Evolutionary conservation across 352 stramenopile genomes (phyloP).

Genomic region (Globisporangium yorkense): DNA sequence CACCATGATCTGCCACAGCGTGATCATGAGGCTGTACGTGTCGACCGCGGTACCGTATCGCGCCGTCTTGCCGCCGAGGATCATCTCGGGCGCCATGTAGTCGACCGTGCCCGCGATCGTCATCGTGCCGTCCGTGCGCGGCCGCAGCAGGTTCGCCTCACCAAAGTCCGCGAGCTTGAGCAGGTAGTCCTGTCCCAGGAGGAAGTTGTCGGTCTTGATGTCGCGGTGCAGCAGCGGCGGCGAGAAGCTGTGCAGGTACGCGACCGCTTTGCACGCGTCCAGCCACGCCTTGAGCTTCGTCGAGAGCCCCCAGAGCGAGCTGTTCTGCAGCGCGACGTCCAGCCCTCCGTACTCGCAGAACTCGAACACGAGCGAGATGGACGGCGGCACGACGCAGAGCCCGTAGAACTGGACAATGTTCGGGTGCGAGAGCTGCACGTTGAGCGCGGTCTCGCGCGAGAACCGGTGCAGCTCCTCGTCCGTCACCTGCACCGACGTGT

Average conservation of each 20-base stretch:
- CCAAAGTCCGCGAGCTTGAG: slow-evolving; percentile 84
- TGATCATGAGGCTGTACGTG: slow-evolving; percentile 86
- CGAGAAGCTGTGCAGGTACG: slow-evolving; percentile 82
- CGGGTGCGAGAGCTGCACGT: slow-evolving; percentile 76
- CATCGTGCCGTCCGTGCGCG: slow-evolving; percentile 75
- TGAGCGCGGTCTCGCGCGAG: slow-evolving; percentile 74
- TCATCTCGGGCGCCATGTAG: slow-evolving; percentile 86
- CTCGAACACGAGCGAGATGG: slow-evolving; percentile 84
- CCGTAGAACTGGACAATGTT: slow-evolving; percentile 83
- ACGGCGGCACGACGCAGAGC: slow-evolving; percentile 75
- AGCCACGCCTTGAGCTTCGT: slow-evolving; percentile 81
- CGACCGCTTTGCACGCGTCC: slow-evolving; percentile 74
- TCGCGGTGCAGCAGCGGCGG: slow-evolving; percentile 75
- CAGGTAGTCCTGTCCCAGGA: slow-evolving; percentile 71
- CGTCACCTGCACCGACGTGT: slow-evolving; percentile 78
- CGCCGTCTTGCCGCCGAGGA: slow-evolving; percentile 74
- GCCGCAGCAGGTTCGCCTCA: slow-evolving; percentile 75
- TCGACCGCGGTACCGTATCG: slow-evolving; percentile 74
- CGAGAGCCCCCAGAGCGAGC: slow-evolving; percentile 49
- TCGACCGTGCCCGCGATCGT: slow-evolving; percentile 83
- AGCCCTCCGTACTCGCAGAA: slow-evolving; percentile 82
- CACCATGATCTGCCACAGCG: slow-evolving; percentile 85
- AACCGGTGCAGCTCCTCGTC: slow-evolving; percentile 79
- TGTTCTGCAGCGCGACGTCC: slow-evolving; percentile 47
- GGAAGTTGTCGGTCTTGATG: slow-evolving; percentile 86